A percentile compares a stretch with the other conserved stretches of the same genome.
phyloP scores from a whole-genome alignment of 148 eudicot species.

The Cornus kousa region DNA sequence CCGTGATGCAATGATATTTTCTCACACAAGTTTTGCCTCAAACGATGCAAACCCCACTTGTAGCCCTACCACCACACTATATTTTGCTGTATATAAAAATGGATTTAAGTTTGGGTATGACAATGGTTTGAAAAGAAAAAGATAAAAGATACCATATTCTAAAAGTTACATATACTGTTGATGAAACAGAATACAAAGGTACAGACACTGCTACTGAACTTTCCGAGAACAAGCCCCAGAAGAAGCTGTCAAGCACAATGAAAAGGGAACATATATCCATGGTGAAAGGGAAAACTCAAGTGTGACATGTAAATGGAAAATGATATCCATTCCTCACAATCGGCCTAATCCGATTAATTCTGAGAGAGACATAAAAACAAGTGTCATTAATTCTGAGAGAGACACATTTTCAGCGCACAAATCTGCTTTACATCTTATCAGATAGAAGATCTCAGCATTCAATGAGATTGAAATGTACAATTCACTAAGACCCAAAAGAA shows the following conservation, averaged over 20 bases:
- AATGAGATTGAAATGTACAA: constrained; percentile 6
- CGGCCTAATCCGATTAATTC: too few relatives aligned
- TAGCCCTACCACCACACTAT: neutral
- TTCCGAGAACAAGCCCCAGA: neutral
- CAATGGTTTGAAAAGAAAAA: neutral
- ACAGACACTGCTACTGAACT: neutral
- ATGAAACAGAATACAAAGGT: neutral
- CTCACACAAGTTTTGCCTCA: neutral
- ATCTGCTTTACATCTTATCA: too few relatives aligned
- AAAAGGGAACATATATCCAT: neutral
- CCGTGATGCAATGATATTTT: neutral
- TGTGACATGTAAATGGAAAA: too few relatives aligned
- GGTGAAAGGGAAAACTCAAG: neutral
- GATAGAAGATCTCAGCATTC: neutral
- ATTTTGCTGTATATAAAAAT: neutral
- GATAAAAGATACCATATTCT: neutral
- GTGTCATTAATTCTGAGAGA: too few relatives aligned
- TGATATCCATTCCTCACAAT: too few relatives aligned
- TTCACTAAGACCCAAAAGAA: constrained; percentile 6
- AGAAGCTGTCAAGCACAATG: constrained; percentile 8
- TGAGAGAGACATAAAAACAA: too few relatives aligned
- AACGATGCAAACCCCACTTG: neutral
- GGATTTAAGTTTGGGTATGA: neutral
- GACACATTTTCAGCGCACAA: too few relatives aligned
- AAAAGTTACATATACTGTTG: neutral